Base-by-base conservation (phyloP, 441 rosid genomes). In the Sinapis alba region DNA sequence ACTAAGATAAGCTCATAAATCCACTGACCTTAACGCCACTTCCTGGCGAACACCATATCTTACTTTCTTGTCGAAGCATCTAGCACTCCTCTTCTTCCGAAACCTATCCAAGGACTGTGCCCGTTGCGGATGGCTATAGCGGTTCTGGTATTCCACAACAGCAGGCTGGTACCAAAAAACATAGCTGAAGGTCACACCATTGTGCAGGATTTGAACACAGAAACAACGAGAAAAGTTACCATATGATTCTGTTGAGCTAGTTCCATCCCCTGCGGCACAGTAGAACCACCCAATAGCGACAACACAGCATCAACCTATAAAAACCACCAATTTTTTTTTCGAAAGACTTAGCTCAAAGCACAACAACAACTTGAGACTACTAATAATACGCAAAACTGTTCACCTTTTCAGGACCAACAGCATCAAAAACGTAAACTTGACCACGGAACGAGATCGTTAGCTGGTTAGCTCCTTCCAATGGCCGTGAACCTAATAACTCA, bases 41-140 rank as follows among this genome's bases (percentile, higher is more conserved):
- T 96, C 99, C 79, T 93, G 99, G 62, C 99, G 99, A 73, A 96
- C 99, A 62, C 87, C 79, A 62, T 96, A 96, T 87, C 98, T 74
- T 43, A 96, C 95, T 90, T 95, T 95, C 93, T 91, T 95, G 63
- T 91, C 97, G 76, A 88, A 93, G 77, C 96, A 90, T 12, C 98
- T 86, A 73, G 92, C 94, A 84, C 88, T 93, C 72, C 97, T 91
- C 89, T 95, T 95, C 85, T 90, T 93, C 30, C 97, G 86, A 62
- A 95, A 95, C 85, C 99, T 89, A 81, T 82, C 84, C 79, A 95
- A 84, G 0, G 98, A 95, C 18, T 96, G 96, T 16, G 85, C 99
- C 76, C 97, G 83, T 51, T 95, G 97, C 4, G 95, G 97, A 79
- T 86, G 95, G 74, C 82, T 83, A 84, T 82, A 87, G 2, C 91